Evolutionary conservation across 1,284 basidiomycete species (phyloP).

Genomic region (Sphaerobolus stellatus): DNA sequence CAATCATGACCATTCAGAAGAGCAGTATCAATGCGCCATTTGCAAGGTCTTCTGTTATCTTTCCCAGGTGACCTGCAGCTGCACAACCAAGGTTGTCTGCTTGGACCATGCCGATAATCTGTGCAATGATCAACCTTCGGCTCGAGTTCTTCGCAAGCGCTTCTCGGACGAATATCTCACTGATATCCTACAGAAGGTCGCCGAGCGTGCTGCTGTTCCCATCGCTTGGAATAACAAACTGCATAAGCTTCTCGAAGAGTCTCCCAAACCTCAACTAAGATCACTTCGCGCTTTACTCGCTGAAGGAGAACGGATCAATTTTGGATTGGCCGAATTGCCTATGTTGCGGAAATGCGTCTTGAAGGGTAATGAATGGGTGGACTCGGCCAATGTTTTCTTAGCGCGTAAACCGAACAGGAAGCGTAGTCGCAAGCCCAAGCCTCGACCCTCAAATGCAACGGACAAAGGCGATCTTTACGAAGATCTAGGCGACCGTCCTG

Average conservation of each 20-base stretch:
- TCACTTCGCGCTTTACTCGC: constrained; percentile 74
- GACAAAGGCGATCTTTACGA: constrained; percentile 38
- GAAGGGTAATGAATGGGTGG: constrained; percentile 83
- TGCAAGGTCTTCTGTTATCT: constrained; percentile 98
- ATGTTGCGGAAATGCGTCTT: constrained; percentile 77
- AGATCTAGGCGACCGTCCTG: constrained; percentile 63
- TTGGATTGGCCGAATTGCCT: constrained; percentile 69
- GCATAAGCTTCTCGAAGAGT: constrained; percentile 64
- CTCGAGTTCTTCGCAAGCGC: constrained; percentile 72
- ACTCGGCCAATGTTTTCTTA: constrained; percentile 69
- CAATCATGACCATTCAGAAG: constrained; percentile 82
- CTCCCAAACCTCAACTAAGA: constrained; percentile 70
- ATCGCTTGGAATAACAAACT: constrained; percentile 75
- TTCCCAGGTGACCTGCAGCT: constrained; percentile 83
- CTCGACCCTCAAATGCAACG: constrained; percentile 41
- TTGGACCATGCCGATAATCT: constrained; percentile 81
- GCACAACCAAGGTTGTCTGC: constrained; percentile 79
- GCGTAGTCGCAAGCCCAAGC: constrained; percentile 62
- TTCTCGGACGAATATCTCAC: constrained; percentile 80
- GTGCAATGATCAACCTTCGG: constrained; percentile 64
- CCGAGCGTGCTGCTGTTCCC: constrained; percentile 74
- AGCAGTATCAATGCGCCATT: constrained; percentile 91
- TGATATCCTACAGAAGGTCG: constrained; percentile 64
- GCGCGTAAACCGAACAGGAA: constrained; percentile 72
- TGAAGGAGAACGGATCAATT: constrained; percentile 85